Conservation (phyloP, 495 filamentous ascomycete genomes). For the Daldinia childiae region DNA sequence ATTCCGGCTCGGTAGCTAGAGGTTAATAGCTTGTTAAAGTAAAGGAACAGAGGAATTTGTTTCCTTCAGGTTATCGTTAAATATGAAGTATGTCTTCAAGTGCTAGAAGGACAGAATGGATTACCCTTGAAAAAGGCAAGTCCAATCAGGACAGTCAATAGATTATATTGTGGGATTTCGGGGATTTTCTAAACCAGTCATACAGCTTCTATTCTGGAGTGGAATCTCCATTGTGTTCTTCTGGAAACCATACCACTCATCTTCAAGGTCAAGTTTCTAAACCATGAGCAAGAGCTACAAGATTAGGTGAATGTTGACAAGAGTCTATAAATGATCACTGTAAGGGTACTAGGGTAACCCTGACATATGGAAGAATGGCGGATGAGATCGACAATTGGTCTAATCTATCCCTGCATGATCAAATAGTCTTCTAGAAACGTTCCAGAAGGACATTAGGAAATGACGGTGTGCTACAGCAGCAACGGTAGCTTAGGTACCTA, state of each 20-base stretch:
- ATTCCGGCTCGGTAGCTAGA: no score
- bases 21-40: no score
- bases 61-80: no score
- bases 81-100: no score
- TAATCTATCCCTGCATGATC: background rate
- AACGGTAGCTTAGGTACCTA: no score
- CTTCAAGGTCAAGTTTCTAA: background rate
- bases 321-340: background rate
- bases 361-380: background rate
- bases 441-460: conserved; percentile 10
- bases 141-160: no score
- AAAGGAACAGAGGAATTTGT: no score
- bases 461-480: background rate
- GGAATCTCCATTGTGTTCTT: background rate
- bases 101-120: no score
- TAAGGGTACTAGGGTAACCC: background rate
- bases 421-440: conserved; percentile 17
- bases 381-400: background rate
- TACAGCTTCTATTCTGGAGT: no score
- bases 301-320: background rate
- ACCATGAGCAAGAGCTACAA: background rate
- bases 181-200: no score
- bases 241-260: background rate
- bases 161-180: no score
- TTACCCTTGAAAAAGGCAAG: no score